Base-by-base conservation (phyloP, 2,329 filamentous ascomycete genomes). In the Penicillium fuscoglaucum region DNA sequence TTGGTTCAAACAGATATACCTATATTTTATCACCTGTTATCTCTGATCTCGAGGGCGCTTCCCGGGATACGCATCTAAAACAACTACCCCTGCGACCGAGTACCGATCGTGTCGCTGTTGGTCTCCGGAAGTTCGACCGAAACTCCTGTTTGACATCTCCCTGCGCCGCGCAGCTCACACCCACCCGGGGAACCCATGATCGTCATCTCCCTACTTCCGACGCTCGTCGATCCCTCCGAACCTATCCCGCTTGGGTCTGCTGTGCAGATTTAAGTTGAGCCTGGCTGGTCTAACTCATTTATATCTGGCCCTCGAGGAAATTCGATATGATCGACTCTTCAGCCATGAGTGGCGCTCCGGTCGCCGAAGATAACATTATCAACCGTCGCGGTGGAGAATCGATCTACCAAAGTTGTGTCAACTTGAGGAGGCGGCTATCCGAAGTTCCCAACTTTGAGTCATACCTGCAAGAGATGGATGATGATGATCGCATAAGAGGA, bases 371-470 rank as follows among this genome's bases (percentile, higher is more conserved):
- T 74, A 97, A 96, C 76, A 96, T 99, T 74, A 96, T 99, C 82
- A 99, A 99, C 78, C 90, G 93, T 76, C 90, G 91, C 74, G 95
- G 93, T 73, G 93, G 96, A 74, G 93, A 95, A 65, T 97, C 93
- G 12, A 85, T 99, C 26, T 99, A 96, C 76, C 93, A 98, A 76
- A 96, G 96, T 75, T 98, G 95, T 74, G 84, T 96, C 66, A 87
- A 88, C 54, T 82, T 98, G 61, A 91, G 90, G 73, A 87, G 89
- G 77, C 87, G 95, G 62, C 81, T 99, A 61, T 83, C 87, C 56
- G 88, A 89, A 65, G 92, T 98, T 9, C 92, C 92, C 4, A 89
- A 86, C 58, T 97, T 98, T 72, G 87, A 91, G 62, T 80, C 82
- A 19, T 89, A 89, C 72, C 79, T 96, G 68, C 80, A 84, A 52